Percentiles rank a stretch among this genome's conserved stretches.
Conservation (phyloP, 78 protist genomes). For the Fonticula alba region DNA sequence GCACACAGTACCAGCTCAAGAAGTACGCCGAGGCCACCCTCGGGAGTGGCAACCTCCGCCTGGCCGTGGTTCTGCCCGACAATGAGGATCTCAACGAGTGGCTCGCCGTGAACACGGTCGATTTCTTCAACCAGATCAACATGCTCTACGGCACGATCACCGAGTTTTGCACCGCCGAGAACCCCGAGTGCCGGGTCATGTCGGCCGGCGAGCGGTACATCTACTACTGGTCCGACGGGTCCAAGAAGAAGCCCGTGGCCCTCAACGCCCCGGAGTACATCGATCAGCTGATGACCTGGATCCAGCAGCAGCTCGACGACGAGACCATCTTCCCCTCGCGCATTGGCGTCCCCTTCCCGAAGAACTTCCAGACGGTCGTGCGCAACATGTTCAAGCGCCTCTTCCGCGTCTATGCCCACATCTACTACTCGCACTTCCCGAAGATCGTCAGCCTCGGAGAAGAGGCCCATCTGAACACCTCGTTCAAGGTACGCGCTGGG, state of each 20-base stretch:
- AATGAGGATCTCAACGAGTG: conserved; percentile 88
- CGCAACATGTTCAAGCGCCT: conserved; percentile 56
- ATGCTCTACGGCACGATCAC: conserved; percentile 83
- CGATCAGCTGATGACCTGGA: conserved; percentile 88
- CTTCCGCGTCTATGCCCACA: conserved; percentile 92
- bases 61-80: conserved; percentile 84
- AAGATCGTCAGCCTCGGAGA: conserved; percentile 39
- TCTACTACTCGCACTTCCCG: conserved; percentile 79
- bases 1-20: too few species aligned
- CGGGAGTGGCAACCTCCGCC: conserved; percentile 16
- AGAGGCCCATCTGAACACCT: conserved; percentile 55
- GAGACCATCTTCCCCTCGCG: conserved; percentile 78
- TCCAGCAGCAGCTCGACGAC: conserved; percentile 77
- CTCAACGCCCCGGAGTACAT: conserved; percentile 89
- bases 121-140: conserved; percentile 90
- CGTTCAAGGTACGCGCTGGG: conserved; percentile 18
- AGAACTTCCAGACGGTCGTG: conserved; percentile 54
- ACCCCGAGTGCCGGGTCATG: conserved; percentile 80
- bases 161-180: conserved; percentile 81
- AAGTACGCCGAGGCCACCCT: too few species aligned
- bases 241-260: conserved; percentile 62
- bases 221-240: conserved; percentile 75
- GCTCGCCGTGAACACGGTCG: conserved; percentile 93
- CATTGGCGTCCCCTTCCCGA: conserved; percentile 72
- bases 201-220: conserved; percentile 72